phyloP scores from a whole-genome alignment of 202 grass and related monocot genomes.

The Zizania palustris region DNA sequence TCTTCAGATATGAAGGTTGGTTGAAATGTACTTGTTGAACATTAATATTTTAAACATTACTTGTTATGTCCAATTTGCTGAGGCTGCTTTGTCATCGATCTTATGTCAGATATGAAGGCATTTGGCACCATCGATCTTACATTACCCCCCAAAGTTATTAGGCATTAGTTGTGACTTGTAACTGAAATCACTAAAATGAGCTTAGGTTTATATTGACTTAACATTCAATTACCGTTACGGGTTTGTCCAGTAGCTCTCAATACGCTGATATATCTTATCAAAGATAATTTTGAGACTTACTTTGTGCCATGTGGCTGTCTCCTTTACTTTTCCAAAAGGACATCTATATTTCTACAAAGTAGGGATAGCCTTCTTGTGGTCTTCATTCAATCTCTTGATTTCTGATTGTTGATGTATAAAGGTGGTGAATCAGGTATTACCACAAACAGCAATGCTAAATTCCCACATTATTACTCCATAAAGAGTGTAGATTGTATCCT shows the following conservation, averaged over 20 bases:
- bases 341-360: slow-evolving; percentile 3
- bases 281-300: too few relatives aligned
- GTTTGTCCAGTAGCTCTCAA: background rate
- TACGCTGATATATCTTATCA: background rate
- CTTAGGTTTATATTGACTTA: slow-evolving; percentile 2
- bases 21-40: slow-evolving; percentile 20
- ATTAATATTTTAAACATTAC: slow-evolving; percentile 7
- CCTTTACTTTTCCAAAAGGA: background rate
- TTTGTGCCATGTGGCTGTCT: slow-evolving; percentile 5
- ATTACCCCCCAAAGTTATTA: slow-evolving; percentile 12
- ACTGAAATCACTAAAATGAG: background rate
- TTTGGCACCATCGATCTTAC: slow-evolving; percentile 19
- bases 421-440: slow-evolving; percentile 18
- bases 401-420: slow-evolving; percentile 24
- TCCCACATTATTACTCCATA: background rate
- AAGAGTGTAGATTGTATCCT: background rate
- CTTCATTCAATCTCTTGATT: slow-evolving; percentile 17
- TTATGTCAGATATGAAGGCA: too few relatives aligned
- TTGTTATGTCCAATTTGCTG: slow-evolving; percentile 17
- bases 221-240: background rate
- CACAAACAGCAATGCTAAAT: background rate
- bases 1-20: slow-evolving; percentile 90
- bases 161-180: background rate
- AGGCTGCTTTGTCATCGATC: background rate
- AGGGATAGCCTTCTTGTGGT: background rate